Conservation (phyloP, 1,284 basidiomycete genomes). For the Ganoderma resinaceum region DNA sequence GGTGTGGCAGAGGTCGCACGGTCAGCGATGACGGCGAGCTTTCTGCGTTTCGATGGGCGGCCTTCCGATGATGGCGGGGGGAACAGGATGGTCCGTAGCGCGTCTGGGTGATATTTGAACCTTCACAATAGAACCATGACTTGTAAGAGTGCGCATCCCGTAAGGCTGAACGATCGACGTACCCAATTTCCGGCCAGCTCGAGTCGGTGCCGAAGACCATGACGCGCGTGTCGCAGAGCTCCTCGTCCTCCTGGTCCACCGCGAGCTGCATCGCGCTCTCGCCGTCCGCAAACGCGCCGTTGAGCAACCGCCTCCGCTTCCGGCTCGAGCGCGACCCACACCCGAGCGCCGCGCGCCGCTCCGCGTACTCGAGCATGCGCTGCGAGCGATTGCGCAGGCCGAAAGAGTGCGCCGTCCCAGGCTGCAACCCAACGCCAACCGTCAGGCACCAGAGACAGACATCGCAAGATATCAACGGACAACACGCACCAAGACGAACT, state of each 20-base stretch:
- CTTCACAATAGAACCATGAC: constrained; percentile 40
- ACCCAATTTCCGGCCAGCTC: constrained; percentile 36
- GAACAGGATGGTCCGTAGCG: constrained; percentile 56
- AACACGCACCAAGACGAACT: constrained; percentile 64
- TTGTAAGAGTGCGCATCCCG: neutral
- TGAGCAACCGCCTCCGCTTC: constrained; percentile 44
- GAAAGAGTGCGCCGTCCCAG: constrained; percentile 56
- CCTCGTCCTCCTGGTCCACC: constrained; percentile 28
- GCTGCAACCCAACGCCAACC: constrained; percentile 37
- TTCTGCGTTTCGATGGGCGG: constrained; percentile 30
- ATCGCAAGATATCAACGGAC: neutral
- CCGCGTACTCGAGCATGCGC: constrained; percentile 68
- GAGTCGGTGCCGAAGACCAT: constrained; percentile 38
- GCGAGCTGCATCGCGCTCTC: constrained; percentile 24
- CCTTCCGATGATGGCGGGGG: constrained; percentile 29
- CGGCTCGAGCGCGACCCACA: constrained; percentile 36
- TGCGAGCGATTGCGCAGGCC: constrained; percentile 69
- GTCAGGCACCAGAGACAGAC: constrained; percentile 12
- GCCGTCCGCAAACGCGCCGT: constrained; percentile 33
- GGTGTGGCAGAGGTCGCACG: constrained; percentile 19
- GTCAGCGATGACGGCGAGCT: constrained; percentile 16
- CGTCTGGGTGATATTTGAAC: constrained; percentile 63
- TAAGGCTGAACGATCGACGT: constrained; percentile 8
- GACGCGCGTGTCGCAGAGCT: constrained; percentile 43
- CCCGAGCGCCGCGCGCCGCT: constrained; percentile 61